A percentile compares a stretch with the other conserved stretches of the same genome.
These are phyloP conservation scores for Bondarzewia mesenterica DNA, from an alignment of 1,284 basidiomycete genomes.

Conservation along the genomic window DNA sequence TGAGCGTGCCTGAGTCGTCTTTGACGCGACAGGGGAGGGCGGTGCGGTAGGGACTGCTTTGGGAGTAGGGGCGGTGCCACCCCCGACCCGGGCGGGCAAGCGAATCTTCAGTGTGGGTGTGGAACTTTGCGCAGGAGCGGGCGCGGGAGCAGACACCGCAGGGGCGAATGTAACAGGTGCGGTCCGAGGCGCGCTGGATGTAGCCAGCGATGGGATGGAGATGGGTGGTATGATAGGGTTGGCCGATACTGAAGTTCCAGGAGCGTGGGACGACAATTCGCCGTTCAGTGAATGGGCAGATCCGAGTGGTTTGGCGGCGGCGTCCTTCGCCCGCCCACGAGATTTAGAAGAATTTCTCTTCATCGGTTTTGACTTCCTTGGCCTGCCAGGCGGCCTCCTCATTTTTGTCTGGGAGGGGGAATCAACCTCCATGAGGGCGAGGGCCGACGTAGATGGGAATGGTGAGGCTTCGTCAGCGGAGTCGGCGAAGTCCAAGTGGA, in stretches of 20 bases:
- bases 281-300: too few relatives aligned
- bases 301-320: too few relatives aligned
- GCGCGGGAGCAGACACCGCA: background rate
- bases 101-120: background rate
- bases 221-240: background rate
- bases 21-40: background rate
- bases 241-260: background rate
- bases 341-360: conserved; percentile 1
- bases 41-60: background rate
- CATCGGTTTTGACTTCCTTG: conserved; percentile 8
- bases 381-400: conserved; percentile 5
- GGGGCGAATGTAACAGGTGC: background rate
- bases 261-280: background rate
- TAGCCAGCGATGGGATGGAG: background rate
- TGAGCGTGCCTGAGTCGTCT: background rate
- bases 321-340: conserved; percentile 3
- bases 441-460: background rate
- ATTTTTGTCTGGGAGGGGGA: background rate
- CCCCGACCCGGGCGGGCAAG: background rate
- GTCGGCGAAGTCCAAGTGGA: conserved; percentile 16
- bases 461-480: conserved; percentile 1
- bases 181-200: background rate
- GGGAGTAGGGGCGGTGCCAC: background rate
- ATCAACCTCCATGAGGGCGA: conserved; percentile 1
- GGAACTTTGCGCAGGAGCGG: background rate